Conservation (phyloP, 2,329 filamentous ascomycete species). For the Colletotrichum karsti region DNA sequence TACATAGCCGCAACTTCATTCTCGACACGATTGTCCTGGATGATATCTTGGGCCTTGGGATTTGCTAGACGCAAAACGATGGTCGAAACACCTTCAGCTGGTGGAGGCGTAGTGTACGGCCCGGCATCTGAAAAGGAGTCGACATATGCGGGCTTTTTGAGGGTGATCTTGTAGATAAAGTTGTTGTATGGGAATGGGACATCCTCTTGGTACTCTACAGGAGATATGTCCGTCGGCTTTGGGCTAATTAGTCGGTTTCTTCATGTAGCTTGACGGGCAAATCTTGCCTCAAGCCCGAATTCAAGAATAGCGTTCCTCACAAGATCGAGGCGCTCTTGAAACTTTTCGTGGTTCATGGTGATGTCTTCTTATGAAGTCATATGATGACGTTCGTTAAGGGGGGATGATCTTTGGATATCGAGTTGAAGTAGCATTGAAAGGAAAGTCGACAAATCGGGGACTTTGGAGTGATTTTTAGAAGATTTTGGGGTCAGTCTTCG, state of each 20-base stretch:
- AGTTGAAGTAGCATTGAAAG: no score
- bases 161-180: slow-evolving; percentile 31
- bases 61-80: slow-evolving; percentile 30
- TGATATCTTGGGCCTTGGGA: not conserved
- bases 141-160: slow-evolving; percentile 1
- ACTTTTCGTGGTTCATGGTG: not conserved
- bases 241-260: not conserved
- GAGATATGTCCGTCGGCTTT: not conserved
- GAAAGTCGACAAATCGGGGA: not conserved
- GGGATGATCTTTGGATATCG: no score
- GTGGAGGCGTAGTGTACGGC: not conserved
- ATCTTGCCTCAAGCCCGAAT: not conserved
- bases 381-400: not conserved
- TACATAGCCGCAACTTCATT: slow-evolving; percentile 36
- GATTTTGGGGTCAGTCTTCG: no score
- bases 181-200: slow-evolving; percentile 25
- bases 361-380: not conserved
- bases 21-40: slow-evolving; percentile 31
- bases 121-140: not conserved
- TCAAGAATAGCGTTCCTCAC: not conserved
- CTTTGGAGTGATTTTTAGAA: no score
- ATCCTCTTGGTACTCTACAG: slow-evolving; percentile 7
- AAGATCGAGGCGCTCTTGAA: not conserved
- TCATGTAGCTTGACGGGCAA: not conserved
- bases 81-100: not conserved